Base-by-base conservation (phyloP, 345 rosid species). In the Rhodamnia argentea region DNA sequence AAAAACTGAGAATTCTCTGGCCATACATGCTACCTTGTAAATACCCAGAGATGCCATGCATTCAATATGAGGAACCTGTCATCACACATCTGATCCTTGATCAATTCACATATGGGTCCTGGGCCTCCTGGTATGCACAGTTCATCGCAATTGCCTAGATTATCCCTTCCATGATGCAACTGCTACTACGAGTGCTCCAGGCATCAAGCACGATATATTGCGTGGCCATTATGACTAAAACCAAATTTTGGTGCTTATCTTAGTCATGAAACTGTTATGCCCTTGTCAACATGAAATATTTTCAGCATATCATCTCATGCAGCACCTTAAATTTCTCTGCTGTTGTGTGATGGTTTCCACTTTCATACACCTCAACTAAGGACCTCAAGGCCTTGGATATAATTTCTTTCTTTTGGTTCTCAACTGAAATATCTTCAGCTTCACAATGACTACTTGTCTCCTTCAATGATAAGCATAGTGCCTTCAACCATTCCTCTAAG, bases 401-500 rank as follows among this genome's bases (percentile, higher is more conserved):
- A 88, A 94, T 90, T 86, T 88, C 95, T 92, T 92, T 95, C 93
- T 97, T 96, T 89, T 92, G 98, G 88, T 86, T 89, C 81, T 84
- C 93, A 74, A 85, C 51, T 18, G 90, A 86, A 83, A 76, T 84
- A 82, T 84, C 85, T 83, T 89, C 92, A 70, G 62, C 83, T 82
- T 86, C 93, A 32, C 89, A 29, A 58, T 82, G 83, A n/a, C 78
- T 44, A 44, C 86, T 89, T 62, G 91, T 74, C 88, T 91, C 93
- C 84, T 85, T 90, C 74, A 95, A 15, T 47, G 96, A 93, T 37
- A 86, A 87, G 90, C 93, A 92, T 83, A 96, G 88, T 88, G 57
- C 87, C 92, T 93, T 96, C 88, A 95, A 93, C 98, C 99, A 97
- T 85, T 94, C 96, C 94, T 95, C 99, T 54, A 97, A 91, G 89